These are phyloP conservation scores for Jasminum sambac DNA, from an alignment of 257 asterid genomes.

Conservation along the genomic window DNA sequence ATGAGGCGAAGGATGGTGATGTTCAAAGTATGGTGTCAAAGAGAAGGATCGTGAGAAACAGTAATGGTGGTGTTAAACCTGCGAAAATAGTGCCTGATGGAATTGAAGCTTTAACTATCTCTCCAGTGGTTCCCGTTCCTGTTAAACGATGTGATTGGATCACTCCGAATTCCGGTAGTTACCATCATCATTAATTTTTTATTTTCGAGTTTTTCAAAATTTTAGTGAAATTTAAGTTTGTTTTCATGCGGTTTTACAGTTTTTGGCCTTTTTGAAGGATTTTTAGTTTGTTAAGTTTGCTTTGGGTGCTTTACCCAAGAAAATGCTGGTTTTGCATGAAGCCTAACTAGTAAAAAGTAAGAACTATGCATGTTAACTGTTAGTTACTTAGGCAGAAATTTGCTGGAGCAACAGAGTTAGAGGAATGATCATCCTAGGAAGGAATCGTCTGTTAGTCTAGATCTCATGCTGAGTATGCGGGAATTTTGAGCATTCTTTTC, in stretches of 20 bases:
- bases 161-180: too few relatives aligned
- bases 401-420: background rate
- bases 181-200: too few relatives aligned
- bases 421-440: background rate
- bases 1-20: too few relatives aligned
- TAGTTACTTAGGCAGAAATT: too few relatives aligned
- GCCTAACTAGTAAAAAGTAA: too few relatives aligned
- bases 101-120: conserved; percentile 28
- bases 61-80: conserved; percentile 36
- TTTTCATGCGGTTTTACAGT: background rate
- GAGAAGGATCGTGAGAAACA: conserved; percentile 21
- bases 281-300: background rate
- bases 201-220: background rate
- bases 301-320: background rate
- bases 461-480: too few relatives aligned
- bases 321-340: too few relatives aligned
- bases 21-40: conserved; percentile 30
- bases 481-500: too few relatives aligned
- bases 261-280: background rate
- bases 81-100: conserved; percentile 43
- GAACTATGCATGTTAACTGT: too few relatives aligned
- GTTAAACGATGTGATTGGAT: conserved; percentile 86
- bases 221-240: background rate
- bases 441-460: background rate
- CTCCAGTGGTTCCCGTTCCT: conserved; percentile 36